Evolutionary conservation across 257 asterid genomes (phyloP).

Genomic region (Jaltomata sinuosa): DNA sequence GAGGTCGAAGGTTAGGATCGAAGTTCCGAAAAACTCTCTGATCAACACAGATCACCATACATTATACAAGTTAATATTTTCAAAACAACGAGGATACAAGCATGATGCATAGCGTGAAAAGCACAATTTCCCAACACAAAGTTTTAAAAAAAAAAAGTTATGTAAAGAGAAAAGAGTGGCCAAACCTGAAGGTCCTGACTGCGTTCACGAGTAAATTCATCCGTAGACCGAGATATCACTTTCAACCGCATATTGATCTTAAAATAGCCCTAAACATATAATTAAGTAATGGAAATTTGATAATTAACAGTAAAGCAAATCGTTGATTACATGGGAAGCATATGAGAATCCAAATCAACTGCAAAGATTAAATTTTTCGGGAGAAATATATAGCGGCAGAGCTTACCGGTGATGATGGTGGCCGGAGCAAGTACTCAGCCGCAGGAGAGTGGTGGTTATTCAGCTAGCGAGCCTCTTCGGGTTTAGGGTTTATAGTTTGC

Average conservation of each 20-base stretch:
- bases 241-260: constrained; percentile 74
- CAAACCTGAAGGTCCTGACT: constrained; percentile 93
- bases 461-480: not conserved
- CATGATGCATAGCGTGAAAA: not conserved
- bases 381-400: not conserved
- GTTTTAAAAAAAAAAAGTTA: not conserved
- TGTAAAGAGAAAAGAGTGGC: not conserved
- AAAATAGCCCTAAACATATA: too few relatives aligned
- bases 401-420: not conserved
- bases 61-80: not conserved
- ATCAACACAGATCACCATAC: not conserved
- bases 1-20: constrained; percentile 76
- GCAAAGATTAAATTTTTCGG: too few relatives aligned
- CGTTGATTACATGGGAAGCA: too few relatives aligned
- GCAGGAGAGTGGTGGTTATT: not conserved
- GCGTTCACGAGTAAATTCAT: constrained; percentile 91
- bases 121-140: not conserved
- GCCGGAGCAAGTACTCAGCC: not conserved
- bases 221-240: constrained; percentile 72
- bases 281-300: too few relatives aligned
- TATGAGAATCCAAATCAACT: too few relatives aligned
- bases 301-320: too few relatives aligned
- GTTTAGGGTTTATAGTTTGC: not conserved
- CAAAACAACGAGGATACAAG: not conserved
- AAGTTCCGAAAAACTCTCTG: constrained; percentile 83